phyloP scores from a whole-genome alignment of 1,284 basidiomycete genomes.

The Ceratobasidium sp. region DNA sequence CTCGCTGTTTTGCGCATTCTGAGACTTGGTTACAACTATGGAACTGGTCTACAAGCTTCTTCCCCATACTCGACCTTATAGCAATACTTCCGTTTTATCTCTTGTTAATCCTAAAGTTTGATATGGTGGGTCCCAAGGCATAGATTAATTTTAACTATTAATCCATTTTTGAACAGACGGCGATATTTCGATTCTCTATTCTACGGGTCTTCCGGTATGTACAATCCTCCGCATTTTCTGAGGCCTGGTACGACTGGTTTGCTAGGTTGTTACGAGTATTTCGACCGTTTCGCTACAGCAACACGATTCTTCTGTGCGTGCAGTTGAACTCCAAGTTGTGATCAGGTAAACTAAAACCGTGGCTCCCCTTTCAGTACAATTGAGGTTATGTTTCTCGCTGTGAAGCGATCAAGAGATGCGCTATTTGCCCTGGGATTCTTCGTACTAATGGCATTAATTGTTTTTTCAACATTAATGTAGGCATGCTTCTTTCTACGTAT shows the following conservation, averaged over 20 bases:
- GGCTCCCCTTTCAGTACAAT: slow-evolving; percentile 63
- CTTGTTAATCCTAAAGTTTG: slow-evolving; percentile 82
- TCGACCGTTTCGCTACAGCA: slow-evolving; percentile 84
- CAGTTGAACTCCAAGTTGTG: neutral
- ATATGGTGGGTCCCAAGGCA: slow-evolving; percentile 70
- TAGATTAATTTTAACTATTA: neutral
- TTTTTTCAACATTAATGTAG: slow-evolving; percentile 86
- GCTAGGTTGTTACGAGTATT: slow-evolving; percentile 88
- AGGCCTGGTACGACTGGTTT: slow-evolving; percentile 61
- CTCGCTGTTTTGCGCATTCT: slow-evolving; percentile 53
- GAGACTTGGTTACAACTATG: slow-evolving; percentile 56
- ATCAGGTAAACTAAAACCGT: neutral
- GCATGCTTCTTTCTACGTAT: slow-evolving; percentile 48
- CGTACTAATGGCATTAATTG: slow-evolving; percentile 83
- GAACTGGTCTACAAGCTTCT: slow-evolving; percentile 70
- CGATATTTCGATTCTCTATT: slow-evolving; percentile 89
- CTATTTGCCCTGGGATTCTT: slow-evolving; percentile 88
- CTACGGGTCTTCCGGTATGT: slow-evolving; percentile 51
- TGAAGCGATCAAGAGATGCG: slow-evolving; percentile 84
- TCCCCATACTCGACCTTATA: slow-evolving; percentile 83
- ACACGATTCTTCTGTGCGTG: slow-evolving; percentile 78
- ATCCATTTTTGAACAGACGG: slow-evolving; percentile 61
- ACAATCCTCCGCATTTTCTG: no score
- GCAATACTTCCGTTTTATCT: slow-evolving; percentile 89
- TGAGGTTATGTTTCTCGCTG: slow-evolving; percentile 92